These are phyloP conservation scores for Ilyonectria destructans DNA, from an alignment of 2,329 filamentous ascomycete genomes.

Conservation along the genomic window DNA sequence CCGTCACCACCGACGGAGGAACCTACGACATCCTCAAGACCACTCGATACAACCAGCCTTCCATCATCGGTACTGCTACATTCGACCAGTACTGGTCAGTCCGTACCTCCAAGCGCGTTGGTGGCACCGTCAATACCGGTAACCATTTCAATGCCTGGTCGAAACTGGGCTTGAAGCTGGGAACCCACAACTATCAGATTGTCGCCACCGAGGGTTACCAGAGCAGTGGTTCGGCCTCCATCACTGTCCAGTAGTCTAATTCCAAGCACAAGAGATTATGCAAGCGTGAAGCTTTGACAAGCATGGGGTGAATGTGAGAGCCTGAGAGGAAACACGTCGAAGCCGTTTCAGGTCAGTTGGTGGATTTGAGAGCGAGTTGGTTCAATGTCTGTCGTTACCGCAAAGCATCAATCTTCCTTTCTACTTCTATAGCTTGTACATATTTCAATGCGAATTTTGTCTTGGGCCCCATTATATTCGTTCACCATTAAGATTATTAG, in stretches of 20 bases:
- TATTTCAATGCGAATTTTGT: too few relatives aligned
- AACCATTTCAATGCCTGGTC: constrained; percentile 71
- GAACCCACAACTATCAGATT: constrained; percentile 68
- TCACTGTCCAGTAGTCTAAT: constrained; percentile 58
- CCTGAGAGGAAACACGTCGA: too few relatives aligned
- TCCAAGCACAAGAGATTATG: too few relatives aligned
- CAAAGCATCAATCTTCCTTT: too few relatives aligned
- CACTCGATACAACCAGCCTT: constrained; percentile 60
- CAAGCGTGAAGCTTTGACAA: too few relatives aligned
- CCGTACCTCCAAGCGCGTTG: constrained; percentile 63
- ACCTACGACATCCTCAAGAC: constrained; percentile 57
- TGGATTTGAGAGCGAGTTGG: too few relatives aligned
- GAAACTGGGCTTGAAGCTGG: constrained; percentile 64
- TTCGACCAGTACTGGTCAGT: constrained; percentile 71
- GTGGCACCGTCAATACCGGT: constrained; percentile 65
- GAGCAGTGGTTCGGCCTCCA: constrained; percentile 64
- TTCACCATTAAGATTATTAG: too few relatives aligned
- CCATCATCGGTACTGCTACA: constrained; percentile 64
- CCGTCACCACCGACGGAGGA: constrained; percentile 55
- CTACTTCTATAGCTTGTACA: too few relatives aligned
- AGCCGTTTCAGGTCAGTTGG: too few relatives aligned
- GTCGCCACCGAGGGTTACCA: constrained; percentile 70
- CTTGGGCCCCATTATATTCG: too few relatives aligned
- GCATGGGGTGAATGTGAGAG: too few relatives aligned
- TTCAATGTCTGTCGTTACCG: too few relatives aligned